These are phyloP conservation scores for Lophiotrema nucula DNA, from an alignment of 495 filamentous ascomycete genomes.

Conservation along the genomic window DNA sequence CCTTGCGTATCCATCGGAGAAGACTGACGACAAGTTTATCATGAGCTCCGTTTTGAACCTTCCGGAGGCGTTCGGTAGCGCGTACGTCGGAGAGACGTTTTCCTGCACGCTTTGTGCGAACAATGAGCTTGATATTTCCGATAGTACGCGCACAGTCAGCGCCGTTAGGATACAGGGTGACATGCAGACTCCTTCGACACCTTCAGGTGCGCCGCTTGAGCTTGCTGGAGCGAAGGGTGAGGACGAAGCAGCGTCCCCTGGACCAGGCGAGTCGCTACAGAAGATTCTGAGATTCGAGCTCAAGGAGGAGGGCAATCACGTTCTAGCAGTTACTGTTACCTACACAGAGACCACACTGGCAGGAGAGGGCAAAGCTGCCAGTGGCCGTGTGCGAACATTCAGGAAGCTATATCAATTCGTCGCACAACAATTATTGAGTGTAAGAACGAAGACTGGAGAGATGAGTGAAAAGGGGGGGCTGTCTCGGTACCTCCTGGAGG, in stretches of 20 bases:
- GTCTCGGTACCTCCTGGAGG: conserved; percentile 65
- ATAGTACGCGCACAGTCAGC: conserved; percentile 50
- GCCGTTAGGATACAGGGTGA: conserved; percentile 82
- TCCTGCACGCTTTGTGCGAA: conserved; percentile 91
- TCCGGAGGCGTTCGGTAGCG: conserved; percentile 86
- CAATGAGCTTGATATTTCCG: conserved; percentile 63
- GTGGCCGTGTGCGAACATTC: conserved; percentile 70
- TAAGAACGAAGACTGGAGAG: conserved; percentile 79
- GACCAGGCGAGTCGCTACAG: conserved; percentile 70
- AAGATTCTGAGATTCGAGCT: conserved; percentile 82
- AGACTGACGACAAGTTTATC: conserved; percentile 53
- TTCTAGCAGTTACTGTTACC: conserved; percentile 89
- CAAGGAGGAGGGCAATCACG: conserved; percentile 90
- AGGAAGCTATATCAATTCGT: conserved; percentile 96
- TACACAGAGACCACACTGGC: conserved; percentile 66
- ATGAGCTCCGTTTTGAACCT: conserved; percentile 74
- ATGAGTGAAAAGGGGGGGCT: conserved; percentile 45
- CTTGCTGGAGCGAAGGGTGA: conserved; percentile 43
- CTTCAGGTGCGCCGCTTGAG: conserved; percentile 51
- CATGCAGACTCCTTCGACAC: conserved; percentile 84
- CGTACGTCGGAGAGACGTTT: conserved; percentile 95
- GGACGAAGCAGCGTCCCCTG: conserved; percentile 50
- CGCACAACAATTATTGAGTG: conserved; percentile 81
- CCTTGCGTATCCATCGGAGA: conserved; percentile 52
- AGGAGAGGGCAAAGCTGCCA: conserved; percentile 47